These are phyloP conservation scores for Nakazawaea holstii DNA, from an alignment of 805 yeast species.

Conservation along the genomic window DNA sequence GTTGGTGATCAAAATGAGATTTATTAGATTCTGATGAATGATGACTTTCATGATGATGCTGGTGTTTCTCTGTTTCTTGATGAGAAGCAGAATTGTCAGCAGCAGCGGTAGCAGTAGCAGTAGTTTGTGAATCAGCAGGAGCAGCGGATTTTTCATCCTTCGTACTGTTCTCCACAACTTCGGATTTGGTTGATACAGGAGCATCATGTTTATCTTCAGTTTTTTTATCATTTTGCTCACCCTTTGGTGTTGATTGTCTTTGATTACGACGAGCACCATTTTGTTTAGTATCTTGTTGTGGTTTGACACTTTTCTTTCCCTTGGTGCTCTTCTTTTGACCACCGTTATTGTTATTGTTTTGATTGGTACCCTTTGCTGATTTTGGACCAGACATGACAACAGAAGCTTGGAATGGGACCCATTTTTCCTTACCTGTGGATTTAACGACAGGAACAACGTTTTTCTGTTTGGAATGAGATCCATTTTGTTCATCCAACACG, in stretches of 20 bases:
- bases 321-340: slow-evolving; percentile 17
- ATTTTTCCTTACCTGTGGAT: slow-evolving; percentile 52
- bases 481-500: slow-evolving; percentile 18
- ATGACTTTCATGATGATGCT: not conserved
- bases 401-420: slow-evolving; percentile 66
- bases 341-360: slow-evolving; percentile 8
- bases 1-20: not conserved
- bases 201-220: not conserved
- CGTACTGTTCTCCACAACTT: not conserved
- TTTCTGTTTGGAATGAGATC: slow-evolving; percentile 17
- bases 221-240: not conserved
- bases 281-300: slow-evolving; percentile 7
- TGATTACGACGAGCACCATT: slow-evolving; percentile 4
- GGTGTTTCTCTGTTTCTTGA: slow-evolving; percentile 3
- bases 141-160: not conserved
- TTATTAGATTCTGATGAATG: slow-evolving; percentile 2
- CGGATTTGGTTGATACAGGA: not conserved
- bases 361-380: slow-evolving; percentile 5
- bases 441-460: slow-evolving; percentile 14
- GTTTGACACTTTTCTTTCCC: slow-evolving; percentile 9
- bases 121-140: not conserved
- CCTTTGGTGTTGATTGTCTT: not conserved
- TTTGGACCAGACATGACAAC: slow-evolving; percentile 36
- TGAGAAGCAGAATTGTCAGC: not conserved
- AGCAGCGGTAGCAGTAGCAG: not conserved